Conservation (phyloP, 805 yeast genomes). For the Saturnispora serradocipensis region DNA sequence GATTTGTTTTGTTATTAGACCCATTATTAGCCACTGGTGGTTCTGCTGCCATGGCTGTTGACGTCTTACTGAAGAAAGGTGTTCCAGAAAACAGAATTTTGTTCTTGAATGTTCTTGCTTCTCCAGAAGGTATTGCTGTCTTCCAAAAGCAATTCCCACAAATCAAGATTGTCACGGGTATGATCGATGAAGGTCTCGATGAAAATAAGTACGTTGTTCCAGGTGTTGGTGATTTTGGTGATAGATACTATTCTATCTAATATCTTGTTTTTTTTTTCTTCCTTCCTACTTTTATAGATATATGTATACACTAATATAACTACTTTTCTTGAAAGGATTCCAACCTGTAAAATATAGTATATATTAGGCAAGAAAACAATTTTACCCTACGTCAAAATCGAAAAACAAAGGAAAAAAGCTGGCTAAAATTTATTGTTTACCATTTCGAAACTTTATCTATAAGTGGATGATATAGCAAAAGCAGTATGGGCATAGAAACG, state of each 20-base stretch:
- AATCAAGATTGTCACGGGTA: slow-evolving; percentile 87
- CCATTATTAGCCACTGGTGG: slow-evolving; percentile 99
- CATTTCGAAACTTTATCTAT: no score
- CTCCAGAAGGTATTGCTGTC: slow-evolving; percentile 85
- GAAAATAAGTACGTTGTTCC: slow-evolving; percentile 82
- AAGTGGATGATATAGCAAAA: neutral
- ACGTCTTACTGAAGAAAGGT: slow-evolving; percentile 78
- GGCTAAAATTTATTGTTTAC: neutral
- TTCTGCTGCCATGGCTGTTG: slow-evolving; percentile 94
- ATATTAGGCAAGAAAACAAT: no score
- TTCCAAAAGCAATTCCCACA: slow-evolving; percentile 75
- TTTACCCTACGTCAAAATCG: no score
- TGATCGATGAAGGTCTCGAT: slow-evolving; percentile 79
- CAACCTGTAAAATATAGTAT: neutral
- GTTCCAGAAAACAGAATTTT: slow-evolving; percentile 81
- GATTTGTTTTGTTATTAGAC: slow-evolving; percentile 86
- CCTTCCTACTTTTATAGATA: neutral
- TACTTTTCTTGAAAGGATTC: neutral
- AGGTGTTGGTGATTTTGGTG: slow-evolving; percentile 97
- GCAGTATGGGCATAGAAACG: slow-evolving; percentile 10
- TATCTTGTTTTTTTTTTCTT: neutral
- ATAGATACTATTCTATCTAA: slow-evolving; percentile 86
- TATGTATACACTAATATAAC: neutral
- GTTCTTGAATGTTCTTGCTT: slow-evolving; percentile 83
- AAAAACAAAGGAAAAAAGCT: no score